A percentile compares a stretch with the other conserved stretches of the same genome.
Evolutionary conservation across 192 early-diverging fungal species (phyloP).

Genomic region (Phycomyces blakesleeanus): DNA sequence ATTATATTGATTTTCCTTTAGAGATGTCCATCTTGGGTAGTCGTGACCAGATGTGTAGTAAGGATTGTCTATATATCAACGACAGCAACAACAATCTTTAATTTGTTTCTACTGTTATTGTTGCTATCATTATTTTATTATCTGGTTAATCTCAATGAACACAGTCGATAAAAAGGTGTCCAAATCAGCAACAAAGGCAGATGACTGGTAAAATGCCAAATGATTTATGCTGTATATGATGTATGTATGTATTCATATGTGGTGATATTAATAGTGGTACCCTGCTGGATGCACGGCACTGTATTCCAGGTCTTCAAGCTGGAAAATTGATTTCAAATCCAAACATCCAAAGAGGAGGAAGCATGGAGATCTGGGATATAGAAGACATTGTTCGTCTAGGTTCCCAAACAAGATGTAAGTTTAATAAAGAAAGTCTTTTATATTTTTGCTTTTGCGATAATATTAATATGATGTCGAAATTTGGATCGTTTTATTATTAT

Average conservation of each 20-base stretch:
- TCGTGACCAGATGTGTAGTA: slow-evolving; percentile 48
- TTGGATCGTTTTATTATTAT: no score
- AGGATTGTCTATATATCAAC: background rate
- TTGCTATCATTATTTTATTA: background rate
- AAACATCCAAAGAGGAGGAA: slow-evolving; percentile 1
- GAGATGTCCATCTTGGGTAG: slow-evolving; percentile 48
- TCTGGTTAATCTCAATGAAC: background rate
- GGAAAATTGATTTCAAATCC: slow-evolving; percentile 11
- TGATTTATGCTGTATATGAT: background rate
- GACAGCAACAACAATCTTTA: no score
- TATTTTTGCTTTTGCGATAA: no score
- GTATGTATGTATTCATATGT: background rate
- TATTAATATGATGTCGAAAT: no score
- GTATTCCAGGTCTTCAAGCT: slow-evolving; percentile 19
- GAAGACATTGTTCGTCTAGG: slow-evolving; percentile 52
- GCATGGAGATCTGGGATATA: slow-evolving; percentile 48
- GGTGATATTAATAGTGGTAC: slow-evolving; percentile 6
- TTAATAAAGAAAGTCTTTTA: no score
- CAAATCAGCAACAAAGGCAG: slow-evolving; percentile 36
- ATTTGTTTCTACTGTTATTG: background rate
- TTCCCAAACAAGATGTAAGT: slow-evolving; percentile 4
- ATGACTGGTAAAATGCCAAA: slow-evolving; percentile 23
- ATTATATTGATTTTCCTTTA: slow-evolving; percentile 2
- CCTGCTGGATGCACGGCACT: slow-evolving; percentile 35
- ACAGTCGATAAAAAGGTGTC: slow-evolving; percentile 32